Base-by-base conservation (phyloP, 768 basidiomycete genomes). In the Chalciporus chontae region DNA sequence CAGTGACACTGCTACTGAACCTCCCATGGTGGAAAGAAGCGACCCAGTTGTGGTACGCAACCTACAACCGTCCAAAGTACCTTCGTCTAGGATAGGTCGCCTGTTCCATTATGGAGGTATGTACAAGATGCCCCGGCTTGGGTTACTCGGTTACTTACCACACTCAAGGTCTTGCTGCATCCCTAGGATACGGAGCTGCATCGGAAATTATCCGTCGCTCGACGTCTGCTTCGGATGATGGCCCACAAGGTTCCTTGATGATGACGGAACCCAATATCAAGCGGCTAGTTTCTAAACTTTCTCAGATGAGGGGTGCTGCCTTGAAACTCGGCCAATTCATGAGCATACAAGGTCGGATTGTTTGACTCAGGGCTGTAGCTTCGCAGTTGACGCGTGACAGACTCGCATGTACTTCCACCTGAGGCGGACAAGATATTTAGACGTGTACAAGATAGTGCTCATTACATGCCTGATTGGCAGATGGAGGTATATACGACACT, bases 391-490 rank as follows among this genome's bases (percentile, higher is more conserved):
- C 43, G 17, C 29, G 29, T 15, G 23, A 8, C 41, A 97, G 95
- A 99, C 66, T 89, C 92, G 0, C 87, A 95, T 54, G 72, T 90
- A 32, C 74, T 99, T 2, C 90, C 94, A 0, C 80, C 87, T 0
- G 92, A 95, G 55, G 69, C 97, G 3, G 94, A 97, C 61, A 77
- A 80, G 47, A 87, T 99, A 26, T 84, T 99, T 58, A 80, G 92
- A 44, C 75, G 87, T 24, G 94, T 99, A 0, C 95, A 98, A 64
- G 90, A 95, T 56, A 84, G 87, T 57, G 95, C 95, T 1, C 92
- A 99, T 67, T 97, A 97, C 65, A 99, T 99, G 95, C 95, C 95
- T 0, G 87, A 95, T 57, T 94, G 89, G 88, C 95, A 99, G 65
- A 88, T 97, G 84, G 89, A 94, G 80, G 94, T 91, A 14, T 17